Evolutionary conservation across 192 early-diverging fungal genomes (phyloP).

Genomic region (Linnemannia schmuckeri): DNA sequence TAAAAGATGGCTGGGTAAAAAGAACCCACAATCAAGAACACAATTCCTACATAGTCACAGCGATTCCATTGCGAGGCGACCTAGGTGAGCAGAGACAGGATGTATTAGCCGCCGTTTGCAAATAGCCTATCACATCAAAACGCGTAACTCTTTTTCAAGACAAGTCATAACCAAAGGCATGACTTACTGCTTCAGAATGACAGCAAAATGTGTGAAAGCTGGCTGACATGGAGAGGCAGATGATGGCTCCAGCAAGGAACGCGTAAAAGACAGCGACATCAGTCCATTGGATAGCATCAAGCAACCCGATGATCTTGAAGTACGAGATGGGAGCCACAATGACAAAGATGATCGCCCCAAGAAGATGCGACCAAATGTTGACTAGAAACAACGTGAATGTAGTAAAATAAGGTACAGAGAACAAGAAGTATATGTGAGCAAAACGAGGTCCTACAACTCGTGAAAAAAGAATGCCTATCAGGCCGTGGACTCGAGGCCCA

Average conservation of each 20-base stretch:
- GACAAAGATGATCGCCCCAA: slow-evolving; percentile 75
- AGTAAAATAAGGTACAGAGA: neutral
- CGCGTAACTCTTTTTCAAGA: neutral
- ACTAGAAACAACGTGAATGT: slow-evolving; percentile 42
- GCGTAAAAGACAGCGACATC: slow-evolving; percentile 80
- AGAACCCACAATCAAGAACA: slow-evolving; percentile 81
- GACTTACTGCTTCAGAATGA: slow-evolving; percentile 78
- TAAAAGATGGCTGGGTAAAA: slow-evolving; percentile 68
- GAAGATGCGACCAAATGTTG: slow-evolving; percentile 91
- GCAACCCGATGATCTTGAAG: slow-evolving; percentile 57
- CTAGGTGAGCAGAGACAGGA: slow-evolving; percentile 10
- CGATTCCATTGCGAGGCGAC: slow-evolving; percentile 85
- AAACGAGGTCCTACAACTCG: neutral
- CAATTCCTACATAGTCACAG: slow-evolving; percentile 96
- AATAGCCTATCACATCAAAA: no score
- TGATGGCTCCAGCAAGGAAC: slow-evolving; percentile 79
- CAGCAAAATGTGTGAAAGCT: slow-evolving; percentile 89
- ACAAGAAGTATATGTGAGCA: neutral
- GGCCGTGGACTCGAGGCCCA: neutral
- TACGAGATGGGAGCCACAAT: slow-evolving; percentile 65
- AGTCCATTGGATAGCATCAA: slow-evolving; percentile 67
- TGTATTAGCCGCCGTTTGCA: neutral
- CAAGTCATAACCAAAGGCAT: neutral
- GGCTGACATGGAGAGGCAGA: slow-evolving; percentile 84
- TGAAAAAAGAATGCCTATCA: neutral